phyloP scores from a whole-genome alignment of 2,329 filamentous ascomycete species.

The Aspergillus melleus region DNA sequence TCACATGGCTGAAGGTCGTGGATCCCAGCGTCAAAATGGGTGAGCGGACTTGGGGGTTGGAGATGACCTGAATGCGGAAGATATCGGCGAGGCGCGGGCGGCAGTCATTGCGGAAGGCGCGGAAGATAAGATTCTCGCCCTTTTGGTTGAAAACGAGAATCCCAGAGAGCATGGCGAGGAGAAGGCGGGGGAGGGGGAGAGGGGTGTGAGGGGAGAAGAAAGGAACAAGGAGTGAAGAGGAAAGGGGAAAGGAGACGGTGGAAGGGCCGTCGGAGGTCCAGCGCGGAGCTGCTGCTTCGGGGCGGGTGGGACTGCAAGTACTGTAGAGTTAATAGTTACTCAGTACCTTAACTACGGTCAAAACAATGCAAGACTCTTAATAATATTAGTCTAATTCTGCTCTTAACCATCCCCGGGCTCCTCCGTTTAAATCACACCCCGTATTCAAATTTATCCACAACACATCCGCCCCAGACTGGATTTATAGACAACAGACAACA shows the following conservation, averaged over 20 bases:
- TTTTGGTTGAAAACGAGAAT: slow-evolving; percentile 99
- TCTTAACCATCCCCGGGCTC: neutral
- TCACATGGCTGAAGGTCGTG: slow-evolving; percentile 99
- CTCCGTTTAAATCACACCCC: neutral
- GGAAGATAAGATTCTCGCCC: slow-evolving; percentile 99
- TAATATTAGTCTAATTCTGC: neutral
- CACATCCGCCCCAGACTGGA: neutral
- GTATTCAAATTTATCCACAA: slow-evolving; percentile 2
- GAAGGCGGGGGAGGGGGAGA: slow-evolving; percentile 11
- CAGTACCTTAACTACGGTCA: neutral
- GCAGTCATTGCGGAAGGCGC: slow-evolving; percentile 97
- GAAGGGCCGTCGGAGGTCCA: slow-evolving; percentile 2
- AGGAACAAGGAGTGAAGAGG: slow-evolving; percentile 1
- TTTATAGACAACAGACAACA: slow-evolving; percentile 5
- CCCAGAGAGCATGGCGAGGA: slow-evolving; percentile 79
- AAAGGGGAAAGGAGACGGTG: slow-evolving; percentile 8
- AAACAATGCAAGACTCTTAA: neutral
- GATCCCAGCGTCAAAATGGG: slow-evolving; percentile 96
- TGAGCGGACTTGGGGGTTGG: slow-evolving; percentile 94
- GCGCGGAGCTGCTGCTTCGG: neutral
- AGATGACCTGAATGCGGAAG: slow-evolving; percentile 99
- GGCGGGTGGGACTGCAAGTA: neutral
- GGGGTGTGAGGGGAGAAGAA: slow-evolving; percentile 4
- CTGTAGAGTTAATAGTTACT: too few species aligned
- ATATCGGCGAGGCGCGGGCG: slow-evolving; percentile 96